phyloP scores from a whole-genome alignment of 306 rosid genomes.

The Myrica gale region DNA sequence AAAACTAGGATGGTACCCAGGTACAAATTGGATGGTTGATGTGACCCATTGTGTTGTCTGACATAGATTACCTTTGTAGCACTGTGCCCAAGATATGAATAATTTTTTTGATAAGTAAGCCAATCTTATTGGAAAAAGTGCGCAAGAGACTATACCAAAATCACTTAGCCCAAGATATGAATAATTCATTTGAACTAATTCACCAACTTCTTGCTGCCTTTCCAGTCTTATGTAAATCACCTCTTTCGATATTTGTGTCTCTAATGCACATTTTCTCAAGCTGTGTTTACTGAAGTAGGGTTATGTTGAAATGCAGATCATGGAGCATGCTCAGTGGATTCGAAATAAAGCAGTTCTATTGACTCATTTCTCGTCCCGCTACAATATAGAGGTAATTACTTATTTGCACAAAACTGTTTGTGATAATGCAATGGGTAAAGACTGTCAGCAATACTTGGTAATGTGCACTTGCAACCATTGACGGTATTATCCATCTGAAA shows the following conservation, averaged over 20 bases:
- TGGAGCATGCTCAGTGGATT: constrained; percentile 83
- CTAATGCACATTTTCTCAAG: constrained; percentile 5
- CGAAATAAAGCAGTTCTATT: constrained; percentile 82
- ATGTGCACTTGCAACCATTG: neutral
- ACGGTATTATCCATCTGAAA: too few species aligned
- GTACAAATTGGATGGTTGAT: neutral
- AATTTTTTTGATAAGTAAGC: too few species aligned
- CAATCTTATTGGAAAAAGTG: too few species aligned
- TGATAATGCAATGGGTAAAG: neutral
- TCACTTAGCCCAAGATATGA: constrained; percentile 10
- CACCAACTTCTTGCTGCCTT: neutral
- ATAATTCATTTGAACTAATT: constrained; percentile 9
- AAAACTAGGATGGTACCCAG: constrained; percentile 8
- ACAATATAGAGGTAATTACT: constrained; percentile 72
- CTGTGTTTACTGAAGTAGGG: constrained; percentile 15
- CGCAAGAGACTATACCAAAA: too few species aligned
- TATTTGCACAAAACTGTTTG: neutral
- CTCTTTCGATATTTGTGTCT: constrained; percentile 8
- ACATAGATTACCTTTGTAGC: neutral
- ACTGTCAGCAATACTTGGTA: neutral
- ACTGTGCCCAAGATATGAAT: constrained; percentile 13
- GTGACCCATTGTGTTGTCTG: constrained; percentile 19
- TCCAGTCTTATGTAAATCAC: constrained; percentile 6
- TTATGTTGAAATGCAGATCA: constrained; percentile 47
- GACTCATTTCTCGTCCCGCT: constrained; percentile 95